Evolutionary conservation across 768 basidiomycete genomes (phyloP).

Genomic region (Hygrophorus pudorinus): DNA sequence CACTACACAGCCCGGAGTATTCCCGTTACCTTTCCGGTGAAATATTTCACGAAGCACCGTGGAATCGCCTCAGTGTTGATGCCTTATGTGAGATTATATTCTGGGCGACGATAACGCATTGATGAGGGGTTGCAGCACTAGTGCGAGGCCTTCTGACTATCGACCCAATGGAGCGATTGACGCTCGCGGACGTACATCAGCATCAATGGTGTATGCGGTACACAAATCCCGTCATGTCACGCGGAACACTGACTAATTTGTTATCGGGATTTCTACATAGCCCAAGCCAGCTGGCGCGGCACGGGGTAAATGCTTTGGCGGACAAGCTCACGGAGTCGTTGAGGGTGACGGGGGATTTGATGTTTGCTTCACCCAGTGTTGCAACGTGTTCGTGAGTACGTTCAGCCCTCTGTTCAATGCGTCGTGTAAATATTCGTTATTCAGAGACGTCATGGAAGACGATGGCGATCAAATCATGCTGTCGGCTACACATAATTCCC

Average conservation of each 20-base stretch:
- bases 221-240: background rate
- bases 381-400: constrained; percentile 20
- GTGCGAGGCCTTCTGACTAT: constrained; percentile 67
- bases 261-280: constrained; percentile 23
- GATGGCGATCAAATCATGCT: constrained; percentile 58
- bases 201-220: constrained; percentile 77
- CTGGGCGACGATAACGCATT: background rate
- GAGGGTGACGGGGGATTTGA: constrained; percentile 63
- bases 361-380: constrained; percentile 52
- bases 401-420: too few species aligned
- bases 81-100: constrained; percentile 41
- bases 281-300: constrained; percentile 57
- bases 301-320: constrained; percentile 45
- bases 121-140: constrained; percentile 38
- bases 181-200: constrained; percentile 33
- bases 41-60: constrained; percentile 68
- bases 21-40: constrained; percentile 62
- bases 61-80: constrained; percentile 52
- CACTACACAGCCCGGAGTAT: constrained; percentile 69
- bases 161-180: constrained; percentile 58
- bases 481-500: constrained; percentile 44
- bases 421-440: background rate
- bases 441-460: constrained; percentile 27
- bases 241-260: background rate
- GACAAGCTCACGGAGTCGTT: constrained; percentile 62